Evolutionary conservation across 1,284 basidiomycete genomes (phyloP).

Genomic region (Melampsora medusae): DNA sequence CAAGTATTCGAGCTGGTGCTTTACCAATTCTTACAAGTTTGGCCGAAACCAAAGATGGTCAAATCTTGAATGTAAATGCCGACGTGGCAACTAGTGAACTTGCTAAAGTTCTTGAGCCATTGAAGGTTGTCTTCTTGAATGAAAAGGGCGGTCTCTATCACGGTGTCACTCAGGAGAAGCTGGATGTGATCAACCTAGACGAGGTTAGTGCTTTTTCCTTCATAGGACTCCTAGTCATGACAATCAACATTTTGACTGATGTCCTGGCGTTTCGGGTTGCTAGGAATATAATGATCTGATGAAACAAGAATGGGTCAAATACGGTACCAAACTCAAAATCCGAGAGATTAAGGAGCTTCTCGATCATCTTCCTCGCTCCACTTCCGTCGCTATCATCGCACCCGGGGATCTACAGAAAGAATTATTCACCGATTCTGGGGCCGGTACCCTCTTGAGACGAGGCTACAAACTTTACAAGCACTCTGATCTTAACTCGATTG

Average conservation of each 20-base stretch:
- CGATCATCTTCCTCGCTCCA: constrained; percentile 94
- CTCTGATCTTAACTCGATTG: constrained; percentile 74
- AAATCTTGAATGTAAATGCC: constrained; percentile 94
- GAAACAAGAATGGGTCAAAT: constrained; percentile 99
- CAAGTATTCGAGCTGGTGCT: constrained; percentile 86
- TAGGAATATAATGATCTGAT: constrained; percentile 93
- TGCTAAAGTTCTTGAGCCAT: constrained; percentile 91
- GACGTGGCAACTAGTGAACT: constrained; percentile 94
- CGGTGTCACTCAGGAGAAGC: constrained; percentile 88
- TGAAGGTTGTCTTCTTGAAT: constrained; percentile 98
- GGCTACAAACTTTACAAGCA: constrained; percentile 97
- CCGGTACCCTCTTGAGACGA: constrained; percentile 93
- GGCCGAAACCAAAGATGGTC: constrained; percentile 84
- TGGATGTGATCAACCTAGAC: constrained; percentile 94
- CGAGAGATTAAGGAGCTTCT: constrained; percentile 99
- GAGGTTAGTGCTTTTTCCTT: constrained; percentile 63
- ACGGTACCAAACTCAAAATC: constrained; percentile 97
- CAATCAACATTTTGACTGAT: background rate
- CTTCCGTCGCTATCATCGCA: constrained; percentile 96
- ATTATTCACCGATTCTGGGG: constrained; percentile 96
- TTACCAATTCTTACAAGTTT: constrained; percentile 88
- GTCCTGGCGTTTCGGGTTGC: background rate
- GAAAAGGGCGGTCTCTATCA: constrained; percentile 98
- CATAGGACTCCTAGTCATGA: constrained; percentile 16
- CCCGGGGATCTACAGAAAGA: constrained; percentile 92